Evolutionary conservation across 129 eudicot species (phyloP).

Genomic region (Flaveria robusta): DNA sequence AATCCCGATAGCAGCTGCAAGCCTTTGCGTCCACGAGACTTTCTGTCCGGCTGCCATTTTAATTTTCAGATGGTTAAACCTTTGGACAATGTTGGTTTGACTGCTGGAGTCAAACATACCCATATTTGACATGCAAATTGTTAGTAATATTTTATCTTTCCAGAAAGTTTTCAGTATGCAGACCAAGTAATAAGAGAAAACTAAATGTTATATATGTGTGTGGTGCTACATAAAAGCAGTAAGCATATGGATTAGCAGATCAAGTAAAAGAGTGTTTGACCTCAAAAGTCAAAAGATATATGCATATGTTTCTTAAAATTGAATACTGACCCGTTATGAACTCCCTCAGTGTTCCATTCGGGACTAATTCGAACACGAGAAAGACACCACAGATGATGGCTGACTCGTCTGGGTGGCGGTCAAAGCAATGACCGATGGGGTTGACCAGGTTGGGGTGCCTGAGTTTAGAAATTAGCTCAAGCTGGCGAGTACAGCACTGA

Average conservation of each 20-base stretch:
- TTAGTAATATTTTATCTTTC: neutral
- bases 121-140: neutral
- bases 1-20: constrained; percentile 58
- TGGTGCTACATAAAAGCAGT: neutral
- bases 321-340: constrained; percentile 50
- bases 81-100: constrained; percentile 8
- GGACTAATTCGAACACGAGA: constrained; percentile 58
- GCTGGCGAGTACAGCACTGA: constrained; percentile 49
- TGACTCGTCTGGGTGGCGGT: constrained; percentile 53
- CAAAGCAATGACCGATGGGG: constrained; percentile 72
- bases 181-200: neutral
- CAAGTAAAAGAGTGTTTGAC: constrained; percentile 9
- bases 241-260: neutral
- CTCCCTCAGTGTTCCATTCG: constrained; percentile 56
- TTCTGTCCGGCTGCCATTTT: constrained; percentile 46
- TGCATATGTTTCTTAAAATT: neutral
- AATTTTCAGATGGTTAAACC: neutral
- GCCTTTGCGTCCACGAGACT: constrained; percentile 58
- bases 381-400: constrained; percentile 36
- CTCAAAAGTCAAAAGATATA: constrained; percentile 2
- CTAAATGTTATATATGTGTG: neutral
- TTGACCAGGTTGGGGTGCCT: constrained; percentile 60
- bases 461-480: constrained; percentile 59
- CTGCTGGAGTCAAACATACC: constrained; percentile 13
- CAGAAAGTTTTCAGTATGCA: neutral